Evolutionary conservation across 2,329 filamentous ascomycete genomes (phyloP), one percentile per base, ranked within the genome.

Genomic region (Hypoxylon sp.): DNA sequence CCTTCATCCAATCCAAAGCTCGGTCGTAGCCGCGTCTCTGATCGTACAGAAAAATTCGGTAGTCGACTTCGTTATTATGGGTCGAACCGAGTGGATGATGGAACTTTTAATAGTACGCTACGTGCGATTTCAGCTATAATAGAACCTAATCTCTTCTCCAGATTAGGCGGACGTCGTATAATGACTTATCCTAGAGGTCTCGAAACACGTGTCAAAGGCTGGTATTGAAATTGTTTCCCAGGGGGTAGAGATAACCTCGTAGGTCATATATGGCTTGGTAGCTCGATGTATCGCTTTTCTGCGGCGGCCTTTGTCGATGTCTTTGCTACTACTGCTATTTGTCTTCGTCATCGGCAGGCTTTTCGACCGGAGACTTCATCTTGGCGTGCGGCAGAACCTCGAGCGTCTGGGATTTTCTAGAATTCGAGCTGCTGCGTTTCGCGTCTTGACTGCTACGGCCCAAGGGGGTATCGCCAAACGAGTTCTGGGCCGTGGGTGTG

Each of bases 401-500:
- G 41, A 79, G 72, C 13, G 70, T 69, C 24, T 78, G 75, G 3
- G 69, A 69, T 13, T 67, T 64, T 37, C 72, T 66, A n/a, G 68
- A 68, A 17, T 61, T 63, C 1, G 72, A 69, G 38, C 79, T 78
- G 52, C 67, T 72, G 48, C 77, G 78, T 58, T 74, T 76, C 20
- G 69, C 69, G 59, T 84, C 82, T 48, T 82, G 78, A 57, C 82
- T 85, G 4, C 78, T 77, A 38, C 79, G 74, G 63, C 78, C 71
- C 27, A 79, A 61, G 1, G 76, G 79, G 0, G 75, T 69, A 40
- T 85, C 83, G 13, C 48, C 55, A 45, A 81, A 79, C 43, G 81
- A 78, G 55, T 81, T 80, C 17, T 80, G 74, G 20, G 81, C 73
- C 0, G 84, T 88, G 10, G 86, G 86, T 0, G 86, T 88, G 66